Percentiles rank a stretch among this genome's conserved stretches.
phyloP scores from a whole-genome alignment of 306 rosid genomes.

The Quercus variabilis region DNA sequence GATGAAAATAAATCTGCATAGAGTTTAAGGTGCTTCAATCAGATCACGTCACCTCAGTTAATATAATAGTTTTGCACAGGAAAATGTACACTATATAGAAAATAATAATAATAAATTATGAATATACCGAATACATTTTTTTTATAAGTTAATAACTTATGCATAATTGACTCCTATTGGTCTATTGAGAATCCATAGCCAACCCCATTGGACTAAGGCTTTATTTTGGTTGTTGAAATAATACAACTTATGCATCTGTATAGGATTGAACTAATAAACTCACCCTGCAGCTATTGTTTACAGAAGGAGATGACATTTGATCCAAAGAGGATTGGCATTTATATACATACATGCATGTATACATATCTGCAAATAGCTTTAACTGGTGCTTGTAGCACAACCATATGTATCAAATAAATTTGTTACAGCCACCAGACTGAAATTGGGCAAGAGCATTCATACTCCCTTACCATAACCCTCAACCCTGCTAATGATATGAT shows the following conservation, averaged over 20 bases:
- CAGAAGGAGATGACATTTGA: background rate
- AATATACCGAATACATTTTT: background rate
- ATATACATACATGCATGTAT: background rate
- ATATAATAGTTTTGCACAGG: background rate
- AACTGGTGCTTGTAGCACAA: background rate
- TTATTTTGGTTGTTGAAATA: too few species aligned
- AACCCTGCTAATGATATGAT: background rate
- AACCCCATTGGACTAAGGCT: too few species aligned
- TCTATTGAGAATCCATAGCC: too few species aligned
- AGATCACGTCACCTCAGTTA: background rate
- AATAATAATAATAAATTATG: background rate
- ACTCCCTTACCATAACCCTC: background rate
- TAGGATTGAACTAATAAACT: background rate
- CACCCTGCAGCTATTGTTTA: background rate
- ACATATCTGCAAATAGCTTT: background rate
- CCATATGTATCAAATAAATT: background rate
- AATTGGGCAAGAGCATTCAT: too few species aligned
- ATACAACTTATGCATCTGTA: background rate
- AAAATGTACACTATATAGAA: background rate
- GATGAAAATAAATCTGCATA: conserved; percentile 84
- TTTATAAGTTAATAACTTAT: background rate
- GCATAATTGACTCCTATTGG: too few species aligned
- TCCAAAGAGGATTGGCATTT: background rate
- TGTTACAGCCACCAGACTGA: background rate
- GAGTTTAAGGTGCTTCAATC: conserved; percentile 9